Conservation (phyloP, 805 yeast genomes). For the Candida orba region DNA sequence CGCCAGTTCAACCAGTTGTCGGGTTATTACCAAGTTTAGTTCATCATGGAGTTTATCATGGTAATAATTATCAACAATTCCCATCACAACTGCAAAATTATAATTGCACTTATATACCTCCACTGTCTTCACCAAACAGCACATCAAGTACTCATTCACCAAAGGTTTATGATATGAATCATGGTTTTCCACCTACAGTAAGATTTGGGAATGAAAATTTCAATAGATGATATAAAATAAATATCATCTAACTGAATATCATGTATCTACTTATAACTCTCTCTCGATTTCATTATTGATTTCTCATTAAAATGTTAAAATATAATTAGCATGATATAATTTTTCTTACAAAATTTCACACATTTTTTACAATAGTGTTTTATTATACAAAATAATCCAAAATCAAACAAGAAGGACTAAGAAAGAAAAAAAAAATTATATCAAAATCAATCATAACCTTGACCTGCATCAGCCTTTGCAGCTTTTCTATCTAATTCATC, state of each 20-base stretch:
- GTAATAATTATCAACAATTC: conserved; percentile 10
- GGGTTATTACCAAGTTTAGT: not conserved
- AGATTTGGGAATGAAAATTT: not conserved
- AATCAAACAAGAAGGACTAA: not conserved
- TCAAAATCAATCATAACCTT: not conserved
- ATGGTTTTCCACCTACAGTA: not conserved
- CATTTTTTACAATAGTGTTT: too few relatives aligned
- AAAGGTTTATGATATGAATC: not conserved
- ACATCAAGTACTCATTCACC: too few relatives aligned
- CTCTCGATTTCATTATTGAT: too few relatives aligned
- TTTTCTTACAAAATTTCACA: too few relatives aligned
- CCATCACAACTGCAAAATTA: not conserved
- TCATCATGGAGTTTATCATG: not conserved
- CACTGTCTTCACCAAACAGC: not conserved
- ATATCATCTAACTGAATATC: too few relatives aligned
- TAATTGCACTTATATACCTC: not conserved
- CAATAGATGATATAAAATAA: too few relatives aligned
- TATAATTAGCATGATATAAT: too few relatives aligned
- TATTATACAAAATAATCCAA: not conserved
- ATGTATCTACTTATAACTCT: too few relatives aligned
- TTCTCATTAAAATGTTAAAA: too few relatives aligned
- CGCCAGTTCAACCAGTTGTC: not conserved
- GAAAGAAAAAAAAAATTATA: not conserved
- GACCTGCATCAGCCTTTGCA: conserved; percentile 27
- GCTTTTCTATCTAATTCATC: conserved; percentile 24